These are phyloP conservation scores for Teratosphaeria destructans DNA, from an alignment of 2,329 filamentous ascomycete genomes.

Conservation along the genomic window DNA sequence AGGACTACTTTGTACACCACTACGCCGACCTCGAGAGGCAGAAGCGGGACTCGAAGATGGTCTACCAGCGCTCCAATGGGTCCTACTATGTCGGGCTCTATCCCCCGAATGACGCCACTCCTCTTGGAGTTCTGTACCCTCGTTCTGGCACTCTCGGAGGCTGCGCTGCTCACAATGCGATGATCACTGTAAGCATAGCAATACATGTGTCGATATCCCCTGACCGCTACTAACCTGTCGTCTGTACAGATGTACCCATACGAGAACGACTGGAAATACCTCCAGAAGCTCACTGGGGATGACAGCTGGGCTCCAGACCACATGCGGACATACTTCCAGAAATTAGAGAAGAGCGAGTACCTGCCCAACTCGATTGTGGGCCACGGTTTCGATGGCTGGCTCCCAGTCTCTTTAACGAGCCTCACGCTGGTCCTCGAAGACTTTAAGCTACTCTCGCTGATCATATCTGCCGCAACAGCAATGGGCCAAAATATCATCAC, in stretches of 20 bases:
- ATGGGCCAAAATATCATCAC: not conserved
- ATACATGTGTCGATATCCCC: not conserved
- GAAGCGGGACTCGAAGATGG: slow-evolving; percentile 48
- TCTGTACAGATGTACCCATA: slow-evolving; percentile 37
- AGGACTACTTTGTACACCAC: slow-evolving; percentile 52
- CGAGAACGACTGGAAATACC: slow-evolving; percentile 49
- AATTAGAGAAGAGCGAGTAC: slow-evolving; percentile 40
- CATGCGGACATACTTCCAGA: slow-evolving; percentile 48
- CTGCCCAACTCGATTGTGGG: slow-evolving; percentile 33
- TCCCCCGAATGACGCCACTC: slow-evolving; percentile 42
- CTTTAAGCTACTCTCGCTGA: slow-evolving; percentile 42
- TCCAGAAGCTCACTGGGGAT: slow-evolving; percentile 50
- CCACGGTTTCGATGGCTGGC: slow-evolving; percentile 47
- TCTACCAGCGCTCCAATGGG: slow-evolving; percentile 44
- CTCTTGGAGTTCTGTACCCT: slow-evolving; percentile 49
- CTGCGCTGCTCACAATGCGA: slow-evolving; percentile 51
- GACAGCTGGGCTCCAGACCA: slow-evolving; percentile 46
- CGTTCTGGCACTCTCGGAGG: slow-evolving; percentile 48
- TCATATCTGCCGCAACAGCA: slow-evolving; percentile 16
- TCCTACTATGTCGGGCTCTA: slow-evolving; percentile 43
- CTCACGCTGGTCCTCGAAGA: slow-evolving; percentile 40
- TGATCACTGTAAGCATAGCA: slow-evolving; percentile 39
- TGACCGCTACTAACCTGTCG: not conserved
- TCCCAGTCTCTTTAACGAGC: slow-evolving; percentile 40
- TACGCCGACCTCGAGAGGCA: slow-evolving; percentile 46